phyloP scores from a whole-genome alignment of 2,329 filamentous ascomycete genomes.

The Geosmithia flava region DNA sequence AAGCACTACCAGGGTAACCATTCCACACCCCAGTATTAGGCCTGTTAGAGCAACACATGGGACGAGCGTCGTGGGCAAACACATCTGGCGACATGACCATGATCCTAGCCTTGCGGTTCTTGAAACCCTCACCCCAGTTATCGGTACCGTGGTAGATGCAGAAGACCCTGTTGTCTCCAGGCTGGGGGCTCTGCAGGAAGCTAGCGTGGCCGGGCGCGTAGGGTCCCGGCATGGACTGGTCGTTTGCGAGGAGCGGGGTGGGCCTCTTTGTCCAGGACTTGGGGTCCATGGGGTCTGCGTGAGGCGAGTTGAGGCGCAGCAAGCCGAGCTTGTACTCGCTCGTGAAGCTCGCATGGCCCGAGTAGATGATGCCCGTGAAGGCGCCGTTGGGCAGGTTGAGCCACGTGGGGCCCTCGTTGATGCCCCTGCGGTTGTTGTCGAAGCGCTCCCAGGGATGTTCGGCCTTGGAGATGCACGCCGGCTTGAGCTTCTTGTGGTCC shows the following conservation, averaged over 20 bases:
- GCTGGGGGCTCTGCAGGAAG: conserved; percentile 10
- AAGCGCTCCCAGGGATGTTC: conserved; percentile 5
- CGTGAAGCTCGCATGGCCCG: conserved; percentile 5
- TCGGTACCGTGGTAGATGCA: conserved; percentile 7
- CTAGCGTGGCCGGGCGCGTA: conserved; percentile 8
- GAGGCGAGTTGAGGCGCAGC: conserved; percentile 1
- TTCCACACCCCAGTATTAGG: neutral
- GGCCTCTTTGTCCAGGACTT: conserved; percentile 5
- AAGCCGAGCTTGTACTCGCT: conserved; percentile 7
- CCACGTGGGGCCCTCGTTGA: conserved; percentile 7
- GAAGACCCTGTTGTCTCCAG: conserved; percentile 3
- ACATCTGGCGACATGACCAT: conserved; percentile 5
- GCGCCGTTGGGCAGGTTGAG: conserved; percentile 5
- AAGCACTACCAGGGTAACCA: neutral
- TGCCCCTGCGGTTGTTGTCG: conserved; percentile 3
- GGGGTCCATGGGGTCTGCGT: conserved; percentile 5
- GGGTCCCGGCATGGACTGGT: conserved; percentile 4
- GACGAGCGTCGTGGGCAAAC: conserved; percentile 5
- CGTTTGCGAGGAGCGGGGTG: conserved; percentile 4
- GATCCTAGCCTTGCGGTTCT: conserved; percentile 9
- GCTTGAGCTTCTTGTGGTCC: conserved; percentile 1
- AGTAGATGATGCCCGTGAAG: conserved; percentile 7
- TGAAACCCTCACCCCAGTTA: conserved; percentile 8
- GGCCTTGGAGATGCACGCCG: conserved; percentile 4
- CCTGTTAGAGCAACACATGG: conserved; percentile 7